Conservation (phyloP, 805 yeast species). For the Candida pseudoglaebosa region DNA sequence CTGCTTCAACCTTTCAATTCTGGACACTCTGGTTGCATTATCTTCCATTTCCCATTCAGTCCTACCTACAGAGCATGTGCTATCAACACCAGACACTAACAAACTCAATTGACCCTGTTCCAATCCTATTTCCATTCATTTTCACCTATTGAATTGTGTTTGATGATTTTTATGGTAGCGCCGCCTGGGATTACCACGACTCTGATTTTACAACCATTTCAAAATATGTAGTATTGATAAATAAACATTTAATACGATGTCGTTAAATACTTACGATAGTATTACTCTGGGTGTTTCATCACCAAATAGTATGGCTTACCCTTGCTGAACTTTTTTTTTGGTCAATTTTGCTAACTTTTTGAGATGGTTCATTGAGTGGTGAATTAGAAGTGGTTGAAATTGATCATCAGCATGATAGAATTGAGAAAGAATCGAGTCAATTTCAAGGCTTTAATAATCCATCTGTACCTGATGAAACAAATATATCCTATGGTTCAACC, state of each 20-base stretch:
- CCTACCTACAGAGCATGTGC: too few species aligned
- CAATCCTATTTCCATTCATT: too few species aligned
- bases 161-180: background rate
- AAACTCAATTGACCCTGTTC: too few species aligned
- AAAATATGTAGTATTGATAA: background rate
- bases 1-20: slow-evolving; percentile 4
- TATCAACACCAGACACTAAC: too few species aligned
- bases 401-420: background rate
- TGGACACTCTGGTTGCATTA: slow-evolving; percentile 1
- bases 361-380: background rate
- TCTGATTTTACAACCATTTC: background rate
- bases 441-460: too few species aligned
- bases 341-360: background rate
- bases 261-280: background rate
- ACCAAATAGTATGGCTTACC: background rate
- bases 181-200: background rate
- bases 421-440: background rate
- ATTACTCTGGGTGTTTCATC: background rate
- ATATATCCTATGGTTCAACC: background rate
- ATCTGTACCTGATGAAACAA: background rate
- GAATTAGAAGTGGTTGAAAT: background rate
- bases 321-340: background rate
- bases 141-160: too few species aligned
- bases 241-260: background rate
- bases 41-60: background rate